Conservation (phyloP, 2,329 filamentous ascomycete genomes). For the Amauroascus verrucosus region DNA sequence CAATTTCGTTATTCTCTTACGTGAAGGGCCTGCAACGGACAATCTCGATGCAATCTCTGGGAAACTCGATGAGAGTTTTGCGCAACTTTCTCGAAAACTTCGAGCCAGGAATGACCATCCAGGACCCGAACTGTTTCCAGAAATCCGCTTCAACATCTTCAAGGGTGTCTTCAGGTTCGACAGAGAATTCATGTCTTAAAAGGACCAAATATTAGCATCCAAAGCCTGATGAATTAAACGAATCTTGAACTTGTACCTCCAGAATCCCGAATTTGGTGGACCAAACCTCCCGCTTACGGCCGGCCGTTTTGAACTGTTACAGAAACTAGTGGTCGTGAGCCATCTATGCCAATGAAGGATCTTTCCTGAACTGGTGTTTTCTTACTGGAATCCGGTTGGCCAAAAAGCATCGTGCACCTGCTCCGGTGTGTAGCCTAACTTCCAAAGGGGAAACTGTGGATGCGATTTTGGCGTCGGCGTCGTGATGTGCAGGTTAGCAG, state of each 20-base stretch:
- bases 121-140: background rate
- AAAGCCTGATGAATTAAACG: background rate
- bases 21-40: background rate
- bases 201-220: background rate
- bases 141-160: background rate
- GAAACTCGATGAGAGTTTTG: background rate
- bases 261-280: background rate
- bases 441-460: background rate
- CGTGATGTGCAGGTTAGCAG: background rate
- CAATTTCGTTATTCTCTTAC: no score
- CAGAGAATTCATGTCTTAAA: background rate
- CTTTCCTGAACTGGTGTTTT: background rate
- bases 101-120: background rate
- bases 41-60: background rate
- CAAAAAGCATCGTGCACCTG: background rate
- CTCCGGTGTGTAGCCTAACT: background rate
- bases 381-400: background rate
- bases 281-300: background rate
- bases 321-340: background rate
- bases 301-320: background rate
- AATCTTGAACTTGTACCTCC: background rate
- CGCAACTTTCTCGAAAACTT: background rate
- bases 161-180: background rate
- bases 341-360: background rate
- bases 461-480: background rate